These are phyloP conservation scores for Suillus variegatus DNA, from an alignment of 768 basidiomycete genomes.

Conservation along the genomic window DNA sequence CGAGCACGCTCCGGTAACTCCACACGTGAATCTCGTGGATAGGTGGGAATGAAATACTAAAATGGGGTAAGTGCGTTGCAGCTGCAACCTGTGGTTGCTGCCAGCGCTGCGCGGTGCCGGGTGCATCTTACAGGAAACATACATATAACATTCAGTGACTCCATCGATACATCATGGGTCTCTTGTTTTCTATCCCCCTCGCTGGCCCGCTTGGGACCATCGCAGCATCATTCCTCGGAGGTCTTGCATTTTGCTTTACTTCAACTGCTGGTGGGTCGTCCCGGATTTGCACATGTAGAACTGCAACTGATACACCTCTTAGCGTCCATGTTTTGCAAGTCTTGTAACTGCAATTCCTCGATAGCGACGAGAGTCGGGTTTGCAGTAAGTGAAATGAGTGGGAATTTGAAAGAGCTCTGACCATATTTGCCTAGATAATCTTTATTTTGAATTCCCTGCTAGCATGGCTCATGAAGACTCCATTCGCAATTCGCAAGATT, in stretches of 20 bases:
- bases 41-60: conserved; percentile 4
- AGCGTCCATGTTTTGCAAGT: conserved; percentile 98
- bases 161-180: conserved; percentile 53
- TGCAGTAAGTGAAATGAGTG: conserved; percentile 55
- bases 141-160: neutral
- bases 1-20: too few relatives aligned
- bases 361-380: conserved; percentile 97
- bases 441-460: conserved; percentile 94
- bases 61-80: neutral
- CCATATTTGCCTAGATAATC: conserved; percentile 65
- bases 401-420: neutral
- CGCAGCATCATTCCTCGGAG: conserved; percentile 81
- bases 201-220: conserved; percentile 69
- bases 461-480: conserved; percentile 96
- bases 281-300: conserved; percentile 13
- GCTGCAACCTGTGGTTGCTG: neutral
- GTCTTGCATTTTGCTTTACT: conserved; percentile 83
- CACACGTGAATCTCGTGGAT: too few relatives aligned
- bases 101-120: neutral
- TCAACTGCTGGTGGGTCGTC: conserved; percentile 72
- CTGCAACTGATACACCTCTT: conserved; percentile 15
- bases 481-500: conserved; percentile 80
- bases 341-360: conserved; percentile 98
- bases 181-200: conserved; percentile 72
- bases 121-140: neutral